These are phyloP conservation scores for Phascolomyces articulosus DNA, from an alignment of 371 early-diverging fungal species.

Conservation along the genomic window DNA sequence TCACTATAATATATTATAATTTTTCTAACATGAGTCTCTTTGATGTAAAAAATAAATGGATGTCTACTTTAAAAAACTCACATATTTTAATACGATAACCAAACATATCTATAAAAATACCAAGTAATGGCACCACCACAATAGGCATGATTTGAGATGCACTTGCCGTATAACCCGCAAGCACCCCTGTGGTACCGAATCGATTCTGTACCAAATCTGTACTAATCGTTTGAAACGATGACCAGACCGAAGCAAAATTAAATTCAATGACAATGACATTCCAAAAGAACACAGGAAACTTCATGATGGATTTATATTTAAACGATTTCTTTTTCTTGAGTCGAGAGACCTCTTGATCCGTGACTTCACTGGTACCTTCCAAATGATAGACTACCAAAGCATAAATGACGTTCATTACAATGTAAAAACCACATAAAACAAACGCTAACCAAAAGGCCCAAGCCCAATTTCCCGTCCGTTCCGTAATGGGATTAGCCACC, in stretches of 20 bases:
- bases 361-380: conserved; percentile 24
- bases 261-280: conserved; percentile 47
- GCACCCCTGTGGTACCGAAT: conserved; percentile 33
- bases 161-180: conserved; percentile 62
- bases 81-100: conserved; percentile 48
- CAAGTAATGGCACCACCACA: conserved; percentile 56
- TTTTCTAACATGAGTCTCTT: no score
- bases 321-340: conserved; percentile 41
- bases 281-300: conserved; percentile 56
- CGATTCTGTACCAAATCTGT: conserved; percentile 48
- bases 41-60: no score
- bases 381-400: conserved; percentile 42
- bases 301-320: conserved; percentile 38
- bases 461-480: conserved; percentile 48
- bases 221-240: conserved; percentile 56
- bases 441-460: conserved; percentile 56
- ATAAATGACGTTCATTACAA: conserved; percentile 49
- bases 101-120: conserved; percentile 53
- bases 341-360: conserved; percentile 21
- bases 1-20: conserved; percentile 5
- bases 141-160: conserved; percentile 57
- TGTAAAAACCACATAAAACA: conserved; percentile 49
- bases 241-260: conserved; percentile 58
- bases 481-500: conserved; percentile 43
- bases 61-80: background rate